These are phyloP conservation scores for Leccinum incarnatum DNA, from an alignment of 768 basidiomycete species.

Conservation along the genomic window DNA sequence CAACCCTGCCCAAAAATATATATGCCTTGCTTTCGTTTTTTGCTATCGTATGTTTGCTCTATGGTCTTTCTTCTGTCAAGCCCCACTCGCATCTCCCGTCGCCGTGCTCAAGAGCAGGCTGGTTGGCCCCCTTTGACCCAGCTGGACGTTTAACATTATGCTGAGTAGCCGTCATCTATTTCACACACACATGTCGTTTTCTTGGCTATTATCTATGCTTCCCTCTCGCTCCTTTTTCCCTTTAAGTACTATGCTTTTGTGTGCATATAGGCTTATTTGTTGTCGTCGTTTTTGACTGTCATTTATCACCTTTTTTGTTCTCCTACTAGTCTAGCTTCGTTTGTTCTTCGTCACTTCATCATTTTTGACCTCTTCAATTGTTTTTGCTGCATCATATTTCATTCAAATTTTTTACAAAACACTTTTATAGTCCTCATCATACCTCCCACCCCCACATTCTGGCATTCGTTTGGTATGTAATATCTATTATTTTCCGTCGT, in stretches of 20 bases:
- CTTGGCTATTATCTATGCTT: slow-evolving; percentile 31
- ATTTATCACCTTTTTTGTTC: slow-evolving; percentile 25
- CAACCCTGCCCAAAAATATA: slow-evolving; percentile 13
- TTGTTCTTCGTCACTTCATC: slow-evolving; percentile 5
- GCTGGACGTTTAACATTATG: slow-evolving; percentile 29
- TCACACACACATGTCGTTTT: slow-evolving; percentile 16
- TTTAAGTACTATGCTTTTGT: slow-evolving; percentile 25
- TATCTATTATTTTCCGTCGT: slow-evolving; percentile 22
- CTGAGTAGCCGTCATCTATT: slow-evolving; percentile 19
- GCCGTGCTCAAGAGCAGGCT: slow-evolving; percentile 6
- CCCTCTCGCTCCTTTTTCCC: neutral
- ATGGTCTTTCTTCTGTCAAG: slow-evolving; percentile 16
- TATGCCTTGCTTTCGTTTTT: slow-evolving; percentile 28
- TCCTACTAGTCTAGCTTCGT: slow-evolving; percentile 8
- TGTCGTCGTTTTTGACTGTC: slow-evolving; percentile 20
- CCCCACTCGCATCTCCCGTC: slow-evolving; percentile 23
- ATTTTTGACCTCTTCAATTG: neutral
- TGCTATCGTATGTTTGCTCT: slow-evolving; percentile 23
- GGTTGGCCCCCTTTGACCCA: slow-evolving; percentile 11
- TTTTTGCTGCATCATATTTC: slow-evolving; percentile 16
- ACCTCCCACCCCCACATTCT: slow-evolving; percentile 3
- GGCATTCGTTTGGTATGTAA: slow-evolving; percentile 31
- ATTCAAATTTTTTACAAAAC: slow-evolving; percentile 11
- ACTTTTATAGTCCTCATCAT: slow-evolving; percentile 17
- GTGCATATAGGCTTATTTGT: slow-evolving; percentile 25